Evolutionary conservation across 257 asterid genomes (phyloP).

Genomic region (Paraleonurus japonicus): DNA sequence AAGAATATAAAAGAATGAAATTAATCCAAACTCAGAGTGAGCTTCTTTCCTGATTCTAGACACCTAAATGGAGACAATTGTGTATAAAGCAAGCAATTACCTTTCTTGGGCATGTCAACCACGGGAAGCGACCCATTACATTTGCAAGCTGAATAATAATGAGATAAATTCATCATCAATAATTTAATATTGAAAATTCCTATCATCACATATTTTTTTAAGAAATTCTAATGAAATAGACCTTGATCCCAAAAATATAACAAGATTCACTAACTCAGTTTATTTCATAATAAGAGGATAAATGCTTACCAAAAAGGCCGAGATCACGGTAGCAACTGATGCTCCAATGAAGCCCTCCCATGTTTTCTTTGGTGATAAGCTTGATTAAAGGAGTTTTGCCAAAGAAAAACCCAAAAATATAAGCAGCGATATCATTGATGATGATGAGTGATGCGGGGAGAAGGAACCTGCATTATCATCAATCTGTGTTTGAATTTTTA

Average conservation of each 20-base stretch:
- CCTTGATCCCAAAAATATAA: not conserved
- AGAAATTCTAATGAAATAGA: not conserved
- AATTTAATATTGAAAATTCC: slow-evolving; percentile 7
- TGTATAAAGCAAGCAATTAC: slow-evolving; percentile 37
- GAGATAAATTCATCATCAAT: slow-evolving; percentile 22
- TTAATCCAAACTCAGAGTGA: not conserved
- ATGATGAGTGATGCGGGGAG: slow-evolving; percentile 92
- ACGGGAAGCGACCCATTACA: slow-evolving; percentile 60
- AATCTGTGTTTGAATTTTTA: slow-evolving; percentile 30
- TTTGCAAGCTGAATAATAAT: slow-evolving; percentile 66
- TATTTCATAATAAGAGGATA: slow-evolving; percentile 9
- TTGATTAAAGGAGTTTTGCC: slow-evolving; percentile 90
- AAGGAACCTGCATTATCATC: slow-evolving; percentile 78
- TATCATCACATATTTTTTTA: not conserved
- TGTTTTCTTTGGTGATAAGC: slow-evolving; percentile 85
- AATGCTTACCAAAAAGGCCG: slow-evolving; percentile 72
- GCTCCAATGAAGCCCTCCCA: slow-evolving; percentile 99
- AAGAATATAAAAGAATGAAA: not conserved
- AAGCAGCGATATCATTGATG: slow-evolving; percentile 82
- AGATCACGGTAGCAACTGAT: slow-evolving; percentile 68
- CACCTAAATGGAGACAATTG: not conserved
- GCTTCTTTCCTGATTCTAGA: slow-evolving; percentile 19
- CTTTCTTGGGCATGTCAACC: slow-evolving; percentile 95
- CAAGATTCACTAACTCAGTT: slow-evolving; percentile 6
- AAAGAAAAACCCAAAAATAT: slow-evolving; percentile 79